Conservation (phyloP, 2,329 filamentous ascomycete species). For the Trichoderma sp. region DNA sequence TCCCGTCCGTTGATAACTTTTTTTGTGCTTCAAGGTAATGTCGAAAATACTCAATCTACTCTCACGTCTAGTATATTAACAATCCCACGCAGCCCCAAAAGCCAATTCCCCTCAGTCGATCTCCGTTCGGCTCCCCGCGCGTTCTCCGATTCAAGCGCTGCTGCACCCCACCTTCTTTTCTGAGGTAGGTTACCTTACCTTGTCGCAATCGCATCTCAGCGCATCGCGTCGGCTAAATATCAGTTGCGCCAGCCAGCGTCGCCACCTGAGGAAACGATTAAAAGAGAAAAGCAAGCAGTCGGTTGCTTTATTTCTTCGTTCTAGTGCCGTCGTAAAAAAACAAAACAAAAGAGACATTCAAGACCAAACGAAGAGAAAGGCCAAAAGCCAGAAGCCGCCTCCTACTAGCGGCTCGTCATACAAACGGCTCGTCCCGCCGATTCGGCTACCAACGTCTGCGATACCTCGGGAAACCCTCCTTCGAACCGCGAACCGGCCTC, state of each 20-base stretch:
- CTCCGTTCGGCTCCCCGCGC: slow-evolving; percentile 28
- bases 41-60: background rate
- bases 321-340: background rate
- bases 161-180: slow-evolving; percentile 22
- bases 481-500: background rate
- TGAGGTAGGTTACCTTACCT: no score
- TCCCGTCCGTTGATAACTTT: background rate
- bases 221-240: slow-evolving; percentile 7
- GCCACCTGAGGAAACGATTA: background rate
- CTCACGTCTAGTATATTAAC: background rate
- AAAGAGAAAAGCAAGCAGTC: background rate
- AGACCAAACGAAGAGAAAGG: background rate
- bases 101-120: slow-evolving; percentile 19
- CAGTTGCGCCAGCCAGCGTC: background rate
- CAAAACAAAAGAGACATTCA: background rate
- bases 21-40: background rate
- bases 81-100: background rate
- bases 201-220: slow-evolving; percentile 22
- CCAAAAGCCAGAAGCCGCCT: background rate
- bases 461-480: background rate
- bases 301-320: background rate
- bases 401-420: background rate
- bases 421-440: background rate
- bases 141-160: slow-evolving; percentile 21
- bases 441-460: background rate